Base-by-base conservation (phyloP, 495 filamentous ascomycete species). In the Gamarada debralockiae region DNA sequence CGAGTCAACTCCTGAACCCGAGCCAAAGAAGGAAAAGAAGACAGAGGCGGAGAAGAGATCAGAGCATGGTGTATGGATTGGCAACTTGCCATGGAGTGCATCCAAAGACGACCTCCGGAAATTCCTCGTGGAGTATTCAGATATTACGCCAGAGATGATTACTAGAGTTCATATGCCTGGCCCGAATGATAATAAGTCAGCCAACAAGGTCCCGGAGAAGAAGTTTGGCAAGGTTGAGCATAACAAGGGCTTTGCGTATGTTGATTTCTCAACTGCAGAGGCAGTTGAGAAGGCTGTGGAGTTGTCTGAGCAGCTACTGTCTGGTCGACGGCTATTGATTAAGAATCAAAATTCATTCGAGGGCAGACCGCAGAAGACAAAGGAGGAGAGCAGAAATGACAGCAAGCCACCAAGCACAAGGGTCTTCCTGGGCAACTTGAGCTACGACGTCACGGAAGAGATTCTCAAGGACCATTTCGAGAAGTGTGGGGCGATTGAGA, bases 241-340 rank as follows among this genome's bases (percentile, higher is more conserved):
- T 23, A 92, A 97, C 70, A 88, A 83, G 63, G 95, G 93, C 6
- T 99, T 96, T 65, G 95, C 95, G 48, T 97, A 97, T 60, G 83
- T 99, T 48, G 95, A 99, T 63, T 95, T 99, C 62, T 73, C 81
- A 12, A 83, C 67, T n/a, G 62, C 77, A 24, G 76, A 80, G 17
- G 82, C 81, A n/a, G 70, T 87, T 56, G 68, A 83, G 0, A 78
- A 85, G 23, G 91, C 89, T 25, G 68, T 97, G 55, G 83, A 76
- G 0, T 71, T 96, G 45, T 90, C 84, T 14, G 95, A 99, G 66
- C 85, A 83, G 33, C 76, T 92, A 53, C 65, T 95, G 34, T 61
- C 72, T 37, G 85, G 89, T 3, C 84, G 93, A 34, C 82, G 83
- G 38, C 81, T 97, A 13, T 71, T 99, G 53, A 96, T 99, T 71